Evolutionary conservation across 2,329 filamentous ascomycete genomes (phyloP).

Genomic region (Aschersonia sp.): DNA sequence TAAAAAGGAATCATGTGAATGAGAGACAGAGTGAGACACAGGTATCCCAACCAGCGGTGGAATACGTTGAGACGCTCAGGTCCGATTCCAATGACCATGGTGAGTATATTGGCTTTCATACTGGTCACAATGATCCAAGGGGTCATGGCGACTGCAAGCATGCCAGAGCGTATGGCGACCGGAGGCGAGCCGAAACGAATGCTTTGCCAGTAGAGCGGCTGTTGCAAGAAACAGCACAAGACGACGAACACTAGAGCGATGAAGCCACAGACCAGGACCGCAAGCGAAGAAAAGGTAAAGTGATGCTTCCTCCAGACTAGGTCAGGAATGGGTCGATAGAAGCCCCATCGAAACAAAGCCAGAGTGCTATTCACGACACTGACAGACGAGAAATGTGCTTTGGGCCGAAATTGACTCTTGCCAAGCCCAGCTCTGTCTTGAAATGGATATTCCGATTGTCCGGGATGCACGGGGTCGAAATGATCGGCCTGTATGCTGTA

Average conservation of each 20-base stretch:
- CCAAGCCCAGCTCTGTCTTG: slow-evolving; percentile 46
- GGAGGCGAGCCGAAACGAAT: slow-evolving; percentile 81
- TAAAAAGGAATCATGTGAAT: slow-evolving; percentile 85
- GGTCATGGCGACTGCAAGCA: slow-evolving; percentile 82
- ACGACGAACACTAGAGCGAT: slow-evolving; percentile 57
- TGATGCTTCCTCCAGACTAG: slow-evolving; percentile 51
- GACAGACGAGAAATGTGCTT: slow-evolving; percentile 64
- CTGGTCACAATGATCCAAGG: slow-evolving; percentile 85
- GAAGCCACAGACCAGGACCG: slow-evolving; percentile 53
- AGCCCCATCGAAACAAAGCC: slow-evolving; percentile 75
- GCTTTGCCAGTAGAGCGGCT: slow-evolving; percentile 79
- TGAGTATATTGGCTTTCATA: slow-evolving; percentile 81
- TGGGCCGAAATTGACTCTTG: slow-evolving; percentile 41
- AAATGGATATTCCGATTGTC: slow-evolving; percentile 55
- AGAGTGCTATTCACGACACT: slow-evolving; percentile 61
- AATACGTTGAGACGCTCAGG: slow-evolving; percentile 86
- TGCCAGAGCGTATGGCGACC: slow-evolving; percentile 71
- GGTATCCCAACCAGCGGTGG: slow-evolving; percentile 81
- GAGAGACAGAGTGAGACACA: slow-evolving; percentile 69
- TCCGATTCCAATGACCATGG: slow-evolving; percentile 74
- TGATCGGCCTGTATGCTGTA: slow-evolving; percentile 36
- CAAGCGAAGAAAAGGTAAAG: slow-evolving; percentile 68
- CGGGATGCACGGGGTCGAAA: slow-evolving; percentile 30
- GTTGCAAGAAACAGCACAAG: slow-evolving; percentile 73
- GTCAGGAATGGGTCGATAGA: slow-evolving; percentile 75